phyloP scores from a whole-genome alignment of 257 asterid species.

The Nicotiana benthamiana region DNA sequence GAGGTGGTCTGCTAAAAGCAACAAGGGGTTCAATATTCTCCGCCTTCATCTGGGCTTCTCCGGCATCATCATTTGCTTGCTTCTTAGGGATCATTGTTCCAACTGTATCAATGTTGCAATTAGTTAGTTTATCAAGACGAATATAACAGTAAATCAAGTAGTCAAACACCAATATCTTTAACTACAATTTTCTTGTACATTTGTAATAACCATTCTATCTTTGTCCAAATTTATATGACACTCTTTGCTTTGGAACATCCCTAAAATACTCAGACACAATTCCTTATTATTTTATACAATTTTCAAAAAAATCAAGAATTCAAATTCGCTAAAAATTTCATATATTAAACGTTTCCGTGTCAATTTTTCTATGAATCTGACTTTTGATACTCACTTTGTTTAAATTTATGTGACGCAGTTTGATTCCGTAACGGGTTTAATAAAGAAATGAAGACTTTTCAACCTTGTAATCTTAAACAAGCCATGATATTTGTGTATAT shows the following conservation, averaged over 20 bases:
- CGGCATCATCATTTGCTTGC: constrained; percentile 15
- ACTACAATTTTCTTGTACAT: not conserved
- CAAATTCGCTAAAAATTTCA: not conserved
- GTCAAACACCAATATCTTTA: not conserved
- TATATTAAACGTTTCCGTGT: not conserved
- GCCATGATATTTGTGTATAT: too few species aligned
- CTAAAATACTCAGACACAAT: not conserved
- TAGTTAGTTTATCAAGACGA: not conserved
- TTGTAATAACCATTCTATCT: not conserved
- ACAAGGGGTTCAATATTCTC: constrained; percentile 31
- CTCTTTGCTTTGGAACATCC: not conserved
- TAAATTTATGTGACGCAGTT: too few species aligned
- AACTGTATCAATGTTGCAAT: constrained; percentile 13
- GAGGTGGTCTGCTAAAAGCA: constrained; percentile 57
- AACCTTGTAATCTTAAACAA: too few species aligned
- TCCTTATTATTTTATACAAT: not conserved
- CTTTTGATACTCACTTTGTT: not conserved
- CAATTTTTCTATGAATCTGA: not conserved
- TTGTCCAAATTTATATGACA: not conserved
- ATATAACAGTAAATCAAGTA: not conserved
- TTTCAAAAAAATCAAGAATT: not conserved
- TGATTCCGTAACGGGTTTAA: too few species aligned
- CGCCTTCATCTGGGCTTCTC: constrained; percentile 13
- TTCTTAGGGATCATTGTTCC: constrained; percentile 22
- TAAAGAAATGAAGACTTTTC: too few species aligned